Conservation (phyloP, 495 filamentous ascomycete genomes). For the Podospora anserina region DNA sequence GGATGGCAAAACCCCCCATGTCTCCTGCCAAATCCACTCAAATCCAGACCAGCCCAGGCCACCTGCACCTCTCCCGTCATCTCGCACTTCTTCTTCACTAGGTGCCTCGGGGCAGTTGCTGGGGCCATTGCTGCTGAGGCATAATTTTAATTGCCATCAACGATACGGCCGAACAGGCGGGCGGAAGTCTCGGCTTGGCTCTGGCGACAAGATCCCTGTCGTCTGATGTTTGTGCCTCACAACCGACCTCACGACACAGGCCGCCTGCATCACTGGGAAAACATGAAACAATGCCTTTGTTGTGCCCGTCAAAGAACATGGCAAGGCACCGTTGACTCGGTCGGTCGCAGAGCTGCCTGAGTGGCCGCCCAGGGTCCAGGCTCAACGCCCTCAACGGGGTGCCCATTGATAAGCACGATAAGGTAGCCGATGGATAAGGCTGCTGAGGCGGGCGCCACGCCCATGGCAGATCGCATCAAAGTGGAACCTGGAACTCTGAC, state of each 20-base stretch:
- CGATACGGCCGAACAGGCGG: background rate
- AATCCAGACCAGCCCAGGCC: background rate
- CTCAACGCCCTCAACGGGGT: background rate
- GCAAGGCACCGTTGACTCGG: background rate
- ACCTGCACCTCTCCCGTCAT: background rate
- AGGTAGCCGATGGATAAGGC: background rate
- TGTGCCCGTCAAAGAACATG: background rate
- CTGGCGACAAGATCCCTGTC: background rate
- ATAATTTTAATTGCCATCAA: too few species aligned
- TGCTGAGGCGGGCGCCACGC: background rate
- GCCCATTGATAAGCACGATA: too few species aligned
- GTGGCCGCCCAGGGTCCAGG: too few species aligned
- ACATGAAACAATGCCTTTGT: background rate
- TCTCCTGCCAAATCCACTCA: too few species aligned
- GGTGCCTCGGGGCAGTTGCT: background rate
- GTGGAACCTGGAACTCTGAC: background rate
- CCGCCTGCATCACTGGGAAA: too few species aligned
- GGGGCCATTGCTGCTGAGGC: too few species aligned
- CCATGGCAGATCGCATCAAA: background rate
- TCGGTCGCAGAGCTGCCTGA: background rate
- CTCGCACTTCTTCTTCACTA: background rate
- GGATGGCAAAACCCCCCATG: background rate
- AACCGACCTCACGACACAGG: too few species aligned
- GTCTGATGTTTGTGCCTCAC: background rate
- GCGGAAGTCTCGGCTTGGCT: slow-evolving; percentile 1